A percentile compares a stretch with the other conserved stretches of the same genome.
Conservation (phyloP, 2,329 filamentous ascomycete genomes). For the Pseudogymnoascus sp. region DNA sequence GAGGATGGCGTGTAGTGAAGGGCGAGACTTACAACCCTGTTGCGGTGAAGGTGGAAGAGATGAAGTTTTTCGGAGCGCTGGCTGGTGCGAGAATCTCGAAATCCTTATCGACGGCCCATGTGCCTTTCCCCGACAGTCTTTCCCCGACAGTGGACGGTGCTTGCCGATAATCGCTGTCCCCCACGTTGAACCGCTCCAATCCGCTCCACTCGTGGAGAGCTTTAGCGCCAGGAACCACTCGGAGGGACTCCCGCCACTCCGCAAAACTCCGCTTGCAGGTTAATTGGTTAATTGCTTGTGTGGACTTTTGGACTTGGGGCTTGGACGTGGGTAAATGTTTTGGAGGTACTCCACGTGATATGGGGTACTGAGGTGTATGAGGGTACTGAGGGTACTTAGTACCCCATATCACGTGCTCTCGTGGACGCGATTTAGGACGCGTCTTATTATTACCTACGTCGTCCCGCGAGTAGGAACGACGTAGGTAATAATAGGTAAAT, state of each 20-base stretch:
- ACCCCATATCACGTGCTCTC: slow-evolving; percentile 5
- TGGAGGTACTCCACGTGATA: background rate
- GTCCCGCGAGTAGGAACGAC: background rate
- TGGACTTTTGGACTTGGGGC: background rate
- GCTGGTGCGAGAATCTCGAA: slow-evolving; percentile 2
- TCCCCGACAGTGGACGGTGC: background rate
- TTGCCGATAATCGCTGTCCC: slow-evolving; percentile 7
- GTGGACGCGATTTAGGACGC: slow-evolving; percentile 10
- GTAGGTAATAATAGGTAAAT: background rate
- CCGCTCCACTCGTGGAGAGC: background rate
- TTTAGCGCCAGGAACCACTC: background rate
- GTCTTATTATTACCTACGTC: no score
- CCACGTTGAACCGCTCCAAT: slow-evolving; percentile 2
- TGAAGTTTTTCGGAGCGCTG: background rate
- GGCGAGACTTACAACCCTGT: background rate
- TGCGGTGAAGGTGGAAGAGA: slow-evolving; percentile 1
- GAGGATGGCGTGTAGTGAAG: background rate
- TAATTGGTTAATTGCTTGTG: background rate
- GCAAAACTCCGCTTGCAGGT: background rate
- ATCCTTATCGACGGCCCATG: slow-evolving; percentile 6
- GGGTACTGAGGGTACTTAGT: no score
- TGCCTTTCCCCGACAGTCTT: background rate
- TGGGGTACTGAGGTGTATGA: no score
- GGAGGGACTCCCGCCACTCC: background rate
- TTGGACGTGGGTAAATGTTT: background rate